Evolutionary conservation across 1,284 basidiomycete species (phyloP), one percentile per base, ranked within the genome.

Genomic region (Macrocystidia cucumis): DNA sequence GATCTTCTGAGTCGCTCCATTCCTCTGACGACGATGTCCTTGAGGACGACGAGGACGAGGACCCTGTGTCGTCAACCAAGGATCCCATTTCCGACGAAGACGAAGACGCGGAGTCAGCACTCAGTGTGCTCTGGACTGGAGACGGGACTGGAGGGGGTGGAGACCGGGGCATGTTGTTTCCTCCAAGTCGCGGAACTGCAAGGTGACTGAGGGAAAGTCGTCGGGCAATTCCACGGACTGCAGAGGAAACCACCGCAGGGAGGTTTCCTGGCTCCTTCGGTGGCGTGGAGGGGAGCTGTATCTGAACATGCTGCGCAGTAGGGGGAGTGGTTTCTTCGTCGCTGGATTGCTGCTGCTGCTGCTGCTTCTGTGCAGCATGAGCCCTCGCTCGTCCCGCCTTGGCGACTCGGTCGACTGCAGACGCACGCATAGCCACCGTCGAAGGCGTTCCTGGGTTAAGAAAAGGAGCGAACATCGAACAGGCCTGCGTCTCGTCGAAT

Each of bases 401-500:
- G 32, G 72, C 55, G 2, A 82, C 78, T 47, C 63, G 72, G 46
- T 67, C 72, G 28, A 84, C 65, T 14, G 79, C 78, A 16, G 68
- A 55, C 11, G 62, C 59, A 31, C 65, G 61, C 21, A 72, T 61
- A 38, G 63, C 71, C 28, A 60, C 56, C 47, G 71, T 70, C 44
- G 67, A 59, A 29, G 49, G 50, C 43, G 41, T 57, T 46, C 36
- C 54, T 35, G 48, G 51, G 34, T 48, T 38, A 56, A 87, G 68
- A 60, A 88, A 81, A 3, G 74, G 74, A 4, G 69, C 64, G 50
- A 85, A 83, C 35, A 66, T 59, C 30, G 57, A 54, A 45, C 82
- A 68, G 9, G 82, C 78, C 50, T 92, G 87, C 25, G 63, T 57
- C 60, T 95, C 91, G 47, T 75, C 71, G 60, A 95, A 91, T 29